phyloP scores from a whole-genome alignment of 2,329 filamentous ascomycete genomes.

The Scedosporium boydii region DNA sequence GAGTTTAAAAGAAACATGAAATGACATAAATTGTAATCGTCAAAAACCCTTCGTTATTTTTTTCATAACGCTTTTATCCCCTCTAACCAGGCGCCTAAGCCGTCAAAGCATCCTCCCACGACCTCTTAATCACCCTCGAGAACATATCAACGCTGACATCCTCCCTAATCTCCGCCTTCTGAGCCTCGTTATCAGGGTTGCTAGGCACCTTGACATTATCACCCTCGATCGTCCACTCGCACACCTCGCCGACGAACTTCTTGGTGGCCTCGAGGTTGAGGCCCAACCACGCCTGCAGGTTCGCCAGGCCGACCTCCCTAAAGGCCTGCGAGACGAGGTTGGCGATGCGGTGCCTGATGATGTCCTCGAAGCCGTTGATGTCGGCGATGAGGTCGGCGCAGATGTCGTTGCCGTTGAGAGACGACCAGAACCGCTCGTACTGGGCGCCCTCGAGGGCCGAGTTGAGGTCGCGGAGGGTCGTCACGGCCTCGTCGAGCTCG shows the following conservation, averaged over 20 bases:
- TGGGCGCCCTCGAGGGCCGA: conserved; percentile 81
- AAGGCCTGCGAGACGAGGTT: conserved; percentile 75
- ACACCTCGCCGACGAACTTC: conserved; percentile 77
- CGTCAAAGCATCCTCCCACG: conserved; percentile 59
- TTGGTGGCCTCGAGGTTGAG: conserved; percentile 56
- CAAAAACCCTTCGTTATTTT: not conserved
- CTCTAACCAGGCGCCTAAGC: not conserved
- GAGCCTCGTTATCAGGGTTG: conserved; percentile 96
- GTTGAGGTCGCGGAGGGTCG: conserved; percentile 78
- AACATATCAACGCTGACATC: conserved; percentile 89
- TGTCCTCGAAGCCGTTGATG: conserved; percentile 88
- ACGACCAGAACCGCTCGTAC: conserved; percentile 88
- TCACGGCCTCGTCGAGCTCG: conserved; percentile 81
- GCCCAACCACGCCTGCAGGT: conserved; percentile 69
- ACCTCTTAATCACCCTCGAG: conserved; percentile 67
- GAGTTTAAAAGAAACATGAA: conserved; percentile 14
- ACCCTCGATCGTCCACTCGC: conserved; percentile 72
- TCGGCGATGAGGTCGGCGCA: conserved; percentile 95
- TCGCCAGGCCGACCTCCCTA: conserved; percentile 58
- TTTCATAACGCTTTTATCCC: not conserved
- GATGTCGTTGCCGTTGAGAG: conserved; percentile 84
- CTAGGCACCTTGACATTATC: conserved; percentile 66
- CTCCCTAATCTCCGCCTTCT: conserved; percentile 90
- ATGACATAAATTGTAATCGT: not conserved
- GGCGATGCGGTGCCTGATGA: conserved; percentile 83